Evolutionary conservation across 192 early-diverging fungal genomes (phyloP), one percentile per base, ranked within the genome.

Genomic region (Podila epigama): DNA sequence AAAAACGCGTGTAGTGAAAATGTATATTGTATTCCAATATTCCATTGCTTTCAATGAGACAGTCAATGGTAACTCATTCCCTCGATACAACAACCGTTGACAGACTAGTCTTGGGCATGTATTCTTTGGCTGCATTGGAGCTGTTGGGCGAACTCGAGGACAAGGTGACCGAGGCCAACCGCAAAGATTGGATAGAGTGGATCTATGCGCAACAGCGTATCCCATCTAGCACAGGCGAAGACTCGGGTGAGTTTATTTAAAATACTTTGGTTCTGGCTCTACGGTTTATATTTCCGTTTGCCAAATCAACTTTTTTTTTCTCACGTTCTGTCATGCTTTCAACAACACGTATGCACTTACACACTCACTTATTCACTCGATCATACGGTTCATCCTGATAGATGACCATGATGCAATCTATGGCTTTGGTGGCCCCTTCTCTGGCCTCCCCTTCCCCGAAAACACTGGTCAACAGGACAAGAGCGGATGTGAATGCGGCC

Each of bases 141-240:
- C 82, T 97, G 22, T 84, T 97, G 28, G 90, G 89, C 20, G 81
- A 70, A n/a, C 61, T 96, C 6, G 89, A 93, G 12, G 71, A 75
- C 8, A 56, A 57, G 6, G 35, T 94, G 13, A 60, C 85, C 0
- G 79, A 79, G 12, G 78, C 85, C 53, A 73, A 93, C 58, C 86
- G 87, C 57, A 37, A 70, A 18, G 86, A 79, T 29, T 94, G 92
- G 88, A 87, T 98, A 35, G 94, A 98, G 31, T 99, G 98, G 98
- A 90, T 99, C 39, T 99, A 98, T 84, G 91, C 88, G 20, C 96
- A 98, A 80, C 96, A 98, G 67, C 81, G 94, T n/a, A 51, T 85
- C 13, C 89, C 87, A 3, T 60, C 77, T 27, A 58, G 32, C 39
- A 54, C 80, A n/a, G 15, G 58, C 40, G 52, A 34, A n/a, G 37